These are phyloP conservation scores for Rutstroemia sp. DNA, from an alignment of 2,329 filamentous ascomycete species.

Conservation along the genomic window DNA sequence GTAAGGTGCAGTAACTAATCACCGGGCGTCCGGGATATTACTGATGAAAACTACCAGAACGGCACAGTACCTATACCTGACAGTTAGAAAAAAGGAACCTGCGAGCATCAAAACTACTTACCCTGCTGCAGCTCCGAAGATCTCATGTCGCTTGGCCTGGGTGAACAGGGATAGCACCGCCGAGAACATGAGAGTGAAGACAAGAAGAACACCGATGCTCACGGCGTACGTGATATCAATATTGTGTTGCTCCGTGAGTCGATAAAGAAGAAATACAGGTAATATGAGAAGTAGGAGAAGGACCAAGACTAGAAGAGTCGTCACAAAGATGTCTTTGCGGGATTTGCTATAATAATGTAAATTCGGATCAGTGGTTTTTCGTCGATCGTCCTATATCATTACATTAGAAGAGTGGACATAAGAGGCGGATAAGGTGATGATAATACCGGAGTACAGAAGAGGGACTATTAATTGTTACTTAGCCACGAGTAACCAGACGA, in stretches of 20 bases:
- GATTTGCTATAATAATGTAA: constrained; percentile 6
- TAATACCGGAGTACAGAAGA: constrained; percentile 9
- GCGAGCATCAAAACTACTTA: constrained; percentile 8
- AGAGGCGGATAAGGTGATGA: not conserved
- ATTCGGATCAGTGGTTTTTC: not conserved
- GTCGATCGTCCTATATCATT: not conserved
- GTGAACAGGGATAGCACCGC: constrained; percentile 18
- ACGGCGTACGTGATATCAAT: constrained; percentile 8
- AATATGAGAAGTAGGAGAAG: constrained; percentile 5
- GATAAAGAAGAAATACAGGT: constrained; percentile 16
- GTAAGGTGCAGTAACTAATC: not conserved
- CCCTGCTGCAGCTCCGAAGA: constrained; percentile 24
- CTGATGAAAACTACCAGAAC: constrained; percentile 20
- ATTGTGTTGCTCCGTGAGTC: not conserved
- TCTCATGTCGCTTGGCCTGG: constrained; percentile 21
- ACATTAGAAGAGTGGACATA: too few species aligned
- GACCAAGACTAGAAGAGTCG: not conserved
- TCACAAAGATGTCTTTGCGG: constrained; percentile 5
- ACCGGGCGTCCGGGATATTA: constrained; percentile 8
- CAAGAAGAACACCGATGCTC: constrained; percentile 16
- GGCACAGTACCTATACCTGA: constrained; percentile 14
- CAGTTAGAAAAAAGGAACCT: not conserved
- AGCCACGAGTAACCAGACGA: not conserved
- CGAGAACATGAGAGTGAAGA: constrained; percentile 20
- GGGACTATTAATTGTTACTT: not conserved